These are phyloP conservation scores for Herpetomonas samuelpessoai DNA, from an alignment of 208 protist species.

Conservation along the genomic window DNA sequence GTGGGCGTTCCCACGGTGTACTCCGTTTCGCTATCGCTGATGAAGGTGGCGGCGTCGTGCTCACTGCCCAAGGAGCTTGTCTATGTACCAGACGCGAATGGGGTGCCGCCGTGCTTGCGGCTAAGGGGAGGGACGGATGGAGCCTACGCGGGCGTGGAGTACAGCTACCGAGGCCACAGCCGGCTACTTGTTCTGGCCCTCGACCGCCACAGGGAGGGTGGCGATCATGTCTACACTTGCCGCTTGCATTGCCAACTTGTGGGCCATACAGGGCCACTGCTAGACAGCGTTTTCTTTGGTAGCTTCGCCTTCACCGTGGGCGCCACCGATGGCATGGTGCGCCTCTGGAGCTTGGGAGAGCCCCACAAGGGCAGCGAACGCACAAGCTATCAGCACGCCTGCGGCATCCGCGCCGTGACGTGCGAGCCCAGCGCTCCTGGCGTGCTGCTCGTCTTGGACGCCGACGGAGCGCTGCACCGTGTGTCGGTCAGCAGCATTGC, in stretches of 20 bases:
- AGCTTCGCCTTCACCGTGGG: slow-evolving; percentile 58
- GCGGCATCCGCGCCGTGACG: slow-evolving; percentile 29
- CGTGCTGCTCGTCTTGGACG: slow-evolving; percentile 58
- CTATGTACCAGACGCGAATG: slow-evolving; percentile 11
- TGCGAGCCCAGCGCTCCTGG: slow-evolving; percentile 8
- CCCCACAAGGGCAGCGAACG: slow-evolving; percentile 39
- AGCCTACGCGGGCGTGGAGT: slow-evolving; percentile 23
- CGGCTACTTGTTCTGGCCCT: slow-evolving; percentile 17
- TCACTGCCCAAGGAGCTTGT: slow-evolving; percentile 26
- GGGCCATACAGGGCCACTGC: slow-evolving; percentile 37
- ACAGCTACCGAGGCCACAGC: slow-evolving; percentile 21
- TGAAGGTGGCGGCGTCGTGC: slow-evolving; percentile 8
- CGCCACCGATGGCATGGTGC: slow-evolving; percentile 38
- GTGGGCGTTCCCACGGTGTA: background rate
- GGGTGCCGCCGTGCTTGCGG: background rate
- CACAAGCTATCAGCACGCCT: slow-evolving; percentile 49
- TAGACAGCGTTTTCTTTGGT: slow-evolving; percentile 47
- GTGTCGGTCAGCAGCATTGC: slow-evolving; percentile 51
- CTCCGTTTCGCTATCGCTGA: slow-evolving; percentile 16
- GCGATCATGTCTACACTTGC: background rate
- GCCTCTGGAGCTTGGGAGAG: slow-evolving; percentile 58
- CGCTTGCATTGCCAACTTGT: slow-evolving; percentile 39
- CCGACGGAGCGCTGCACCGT: slow-evolving; percentile 23
- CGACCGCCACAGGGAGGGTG: too few relatives aligned
- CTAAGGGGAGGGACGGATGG: slow-evolving; percentile 22